Conservation (phyloP, 2,329 filamentous ascomycete species). For the Berkeleyomyces basicola region DNA sequence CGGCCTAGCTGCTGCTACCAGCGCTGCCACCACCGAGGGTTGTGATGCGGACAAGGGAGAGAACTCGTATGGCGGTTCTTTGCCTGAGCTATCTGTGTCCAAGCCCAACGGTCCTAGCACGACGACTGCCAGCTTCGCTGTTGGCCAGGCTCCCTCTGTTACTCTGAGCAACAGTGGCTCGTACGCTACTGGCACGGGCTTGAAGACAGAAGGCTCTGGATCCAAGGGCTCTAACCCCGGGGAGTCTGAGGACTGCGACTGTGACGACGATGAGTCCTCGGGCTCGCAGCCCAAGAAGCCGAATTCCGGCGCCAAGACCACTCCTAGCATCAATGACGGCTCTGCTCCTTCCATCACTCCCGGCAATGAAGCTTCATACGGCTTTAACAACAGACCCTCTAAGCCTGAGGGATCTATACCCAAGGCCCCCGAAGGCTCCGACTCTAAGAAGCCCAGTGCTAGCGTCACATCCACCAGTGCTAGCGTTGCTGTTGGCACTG, state of each 20-base stretch:
- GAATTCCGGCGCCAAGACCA: no score
- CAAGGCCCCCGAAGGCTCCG: background rate
- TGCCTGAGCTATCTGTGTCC: background rate
- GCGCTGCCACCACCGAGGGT: background rate
- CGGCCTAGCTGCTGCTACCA: constrained; percentile 3
- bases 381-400: background rate
- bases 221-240: background rate
- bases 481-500: background rate
- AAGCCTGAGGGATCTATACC: background rate
- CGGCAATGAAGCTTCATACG: background rate
- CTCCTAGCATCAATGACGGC: background rate
- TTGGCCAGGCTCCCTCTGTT: background rate
- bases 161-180: background rate
- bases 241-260: background rate
- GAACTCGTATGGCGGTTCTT: background rate
- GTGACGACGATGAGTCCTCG: background rate
- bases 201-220: background rate
- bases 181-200: background rate
- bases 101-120: background rate
- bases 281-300: no score
- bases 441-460: background rate
- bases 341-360: background rate
- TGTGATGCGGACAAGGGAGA: background rate
- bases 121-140: background rate
- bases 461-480: accelerated